These are phyloP conservation scores for Ceratobasidium sp. DNA, from an alignment of 1,284 basidiomycete species.

Conservation along the genomic window DNA sequence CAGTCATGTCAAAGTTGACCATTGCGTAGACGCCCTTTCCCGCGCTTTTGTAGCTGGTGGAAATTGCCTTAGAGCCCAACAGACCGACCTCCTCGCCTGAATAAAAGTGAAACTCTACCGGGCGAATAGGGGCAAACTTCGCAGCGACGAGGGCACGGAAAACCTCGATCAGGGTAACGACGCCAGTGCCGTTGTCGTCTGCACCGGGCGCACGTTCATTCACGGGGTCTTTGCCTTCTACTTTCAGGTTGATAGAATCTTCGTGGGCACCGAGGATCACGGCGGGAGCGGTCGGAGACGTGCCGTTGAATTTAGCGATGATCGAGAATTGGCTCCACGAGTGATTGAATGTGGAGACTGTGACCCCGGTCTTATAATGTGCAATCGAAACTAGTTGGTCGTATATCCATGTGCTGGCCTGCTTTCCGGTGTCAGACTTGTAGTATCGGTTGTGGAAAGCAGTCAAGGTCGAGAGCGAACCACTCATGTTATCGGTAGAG, in stretches of 20 bases:
- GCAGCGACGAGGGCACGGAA: constrained; percentile 62
- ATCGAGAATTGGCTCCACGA: constrained; percentile 68
- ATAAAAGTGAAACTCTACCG: constrained; percentile 72
- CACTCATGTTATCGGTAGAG: constrained; percentile 52
- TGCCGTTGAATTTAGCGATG: constrained; percentile 60
- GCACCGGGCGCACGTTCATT: constrained; percentile 63
- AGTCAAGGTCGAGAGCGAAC: constrained; percentile 54
- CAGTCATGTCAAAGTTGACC: constrained; percentile 62
- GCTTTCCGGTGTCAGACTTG: constrained; percentile 62
- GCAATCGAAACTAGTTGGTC: constrained; percentile 44
- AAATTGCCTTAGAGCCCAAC: constrained; percentile 68
- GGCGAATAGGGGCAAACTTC: constrained; percentile 62
- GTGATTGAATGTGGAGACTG: constrained; percentile 64
- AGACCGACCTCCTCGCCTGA: constrained; percentile 66
- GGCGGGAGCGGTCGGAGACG: constrained; percentile 54
- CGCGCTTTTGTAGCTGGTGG: constrained; percentile 61
- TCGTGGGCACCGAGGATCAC: constrained; percentile 68
- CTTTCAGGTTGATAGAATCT: constrained; percentile 61
- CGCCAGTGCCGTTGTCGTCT: constrained; percentile 69
- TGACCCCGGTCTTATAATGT: constrained; percentile 53
- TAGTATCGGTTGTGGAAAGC: constrained; percentile 68
- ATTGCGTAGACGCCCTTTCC: constrained; percentile 63
- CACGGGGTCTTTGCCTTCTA: constrained; percentile 50
- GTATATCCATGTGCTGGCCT: constrained; percentile 49
- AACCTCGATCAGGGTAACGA: constrained; percentile 66